Percentiles rank a stretch among this genome's conserved stretches.
Evolutionary conservation across 306 rosid species (phyloP).

Genomic region (Aeschynomene evenia): DNA sequence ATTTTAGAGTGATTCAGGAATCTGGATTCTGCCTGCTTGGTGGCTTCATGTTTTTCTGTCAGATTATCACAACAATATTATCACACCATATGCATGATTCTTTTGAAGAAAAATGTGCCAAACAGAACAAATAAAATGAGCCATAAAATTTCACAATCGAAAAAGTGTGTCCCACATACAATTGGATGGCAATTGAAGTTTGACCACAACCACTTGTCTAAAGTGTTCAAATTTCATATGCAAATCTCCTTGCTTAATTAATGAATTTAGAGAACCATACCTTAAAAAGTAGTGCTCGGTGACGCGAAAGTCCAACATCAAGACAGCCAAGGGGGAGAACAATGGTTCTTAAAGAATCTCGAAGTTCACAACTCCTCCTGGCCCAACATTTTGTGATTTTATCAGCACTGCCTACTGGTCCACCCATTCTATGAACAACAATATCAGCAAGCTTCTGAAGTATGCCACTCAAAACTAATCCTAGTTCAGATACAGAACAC

Average conservation of each 20-base stretch:
- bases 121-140: constrained; percentile 24
- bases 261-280: constrained; percentile 37
- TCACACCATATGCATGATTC: background rate
- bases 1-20: background rate
- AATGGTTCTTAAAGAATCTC: constrained; percentile 56
- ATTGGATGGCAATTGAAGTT: background rate
- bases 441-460: constrained; percentile 87
- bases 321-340: constrained; percentile 86
- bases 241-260: constrained; percentile 7
- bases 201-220: background rate
- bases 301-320: constrained; percentile 98
- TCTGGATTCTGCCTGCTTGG: background rate
- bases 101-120: constrained; percentile 4
- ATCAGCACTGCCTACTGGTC: constrained; percentile 86
- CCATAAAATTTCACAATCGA: background rate
- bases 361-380: constrained; percentile 65
- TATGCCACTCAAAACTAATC: constrained; percentile 64
- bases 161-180: constrained; percentile 8
- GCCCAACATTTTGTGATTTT: constrained; percentile 76
- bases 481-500: constrained; percentile 56
- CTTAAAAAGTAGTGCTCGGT: constrained; percentile 96
- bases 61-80: background rate
- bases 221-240: constrained; percentile 5
- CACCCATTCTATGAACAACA: constrained; percentile 95
- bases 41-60: background rate